Percentiles rank a stretch among this genome's conserved stretches.
Evolutionary conservation across 345 rosid species (phyloP).

Genomic region (Crucihimalaya himalaica): DNA sequence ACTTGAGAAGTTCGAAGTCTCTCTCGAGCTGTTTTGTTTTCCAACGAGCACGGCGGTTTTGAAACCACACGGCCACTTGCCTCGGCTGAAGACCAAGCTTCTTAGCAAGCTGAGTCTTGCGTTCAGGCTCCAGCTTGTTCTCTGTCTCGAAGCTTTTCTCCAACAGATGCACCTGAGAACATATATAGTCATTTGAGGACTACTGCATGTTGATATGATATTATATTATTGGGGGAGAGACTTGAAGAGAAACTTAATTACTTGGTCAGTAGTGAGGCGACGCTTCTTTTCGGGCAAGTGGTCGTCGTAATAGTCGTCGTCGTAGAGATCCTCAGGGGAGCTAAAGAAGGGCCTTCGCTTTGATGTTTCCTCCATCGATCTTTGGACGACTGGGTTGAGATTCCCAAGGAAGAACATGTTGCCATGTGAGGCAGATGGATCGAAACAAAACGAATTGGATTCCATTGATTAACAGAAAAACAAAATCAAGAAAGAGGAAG

Average conservation of each 20-base stretch:
- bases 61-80: conserved; percentile 99
- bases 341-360: conserved; percentile 73
- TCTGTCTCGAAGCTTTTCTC: conserved; percentile 96
- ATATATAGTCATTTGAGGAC: too few relatives aligned
- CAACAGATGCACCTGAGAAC: conserved; percentile 60
- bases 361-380: conserved; percentile 65
- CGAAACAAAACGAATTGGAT: conserved; percentile 63
- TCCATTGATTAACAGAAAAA: conserved; percentile 49
- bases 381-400: conserved; percentile 52
- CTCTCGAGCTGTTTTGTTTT: conserved; percentile 90
- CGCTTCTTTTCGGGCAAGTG: conserved; percentile 85
- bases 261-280: conserved; percentile 65
- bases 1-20: conserved; percentile 79
- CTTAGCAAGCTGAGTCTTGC: conserved; percentile 81
- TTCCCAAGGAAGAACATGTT: conserved; percentile 68
- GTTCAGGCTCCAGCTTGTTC: conserved; percentile 95
- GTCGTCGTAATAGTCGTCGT: conserved; percentile 79
- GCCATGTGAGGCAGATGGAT: conserved; percentile 57
- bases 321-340: conserved; percentile 66
- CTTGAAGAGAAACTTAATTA: too few relatives aligned
- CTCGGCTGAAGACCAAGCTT: conserved; percentile 88
- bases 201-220: too few relatives aligned
- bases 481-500: neutral
- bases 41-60: conserved; percentile 96
- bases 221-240: too few relatives aligned